Percentiles rank a stretch among this genome's conserved stretches.
phyloP scores from a whole-genome alignment of 176 grass and related monocot genomes.

The Hordeum marinum region DNA sequence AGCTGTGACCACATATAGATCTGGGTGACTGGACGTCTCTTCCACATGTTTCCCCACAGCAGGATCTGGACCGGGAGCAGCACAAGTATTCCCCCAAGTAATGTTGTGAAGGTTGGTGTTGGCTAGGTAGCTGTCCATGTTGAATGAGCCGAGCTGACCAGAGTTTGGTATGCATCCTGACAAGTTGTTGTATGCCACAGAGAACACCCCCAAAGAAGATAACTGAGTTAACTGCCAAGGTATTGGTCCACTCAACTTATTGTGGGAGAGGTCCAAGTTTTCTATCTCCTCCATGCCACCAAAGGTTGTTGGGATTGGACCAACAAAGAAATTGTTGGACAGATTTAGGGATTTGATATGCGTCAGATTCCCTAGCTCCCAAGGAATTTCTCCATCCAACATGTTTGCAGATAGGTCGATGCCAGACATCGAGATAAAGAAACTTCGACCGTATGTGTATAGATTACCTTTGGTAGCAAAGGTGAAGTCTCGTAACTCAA shows the following conservation, averaged over 20 bases:
- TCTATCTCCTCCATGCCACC: not conserved
- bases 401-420: not conserved
- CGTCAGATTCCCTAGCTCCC: not conserved
- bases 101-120: not conserved
- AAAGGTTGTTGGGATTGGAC: not conserved
- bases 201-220: not conserved
- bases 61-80: not conserved
- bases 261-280: not conserved
- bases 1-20: not conserved
- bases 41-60: too few species aligned
- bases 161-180: constrained; percentile 6
- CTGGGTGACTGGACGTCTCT: not conserved
- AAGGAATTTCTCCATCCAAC: not conserved
- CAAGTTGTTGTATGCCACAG: constrained; percentile 29
- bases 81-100: not conserved
- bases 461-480: constrained; percentile 10
- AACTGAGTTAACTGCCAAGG: not conserved
- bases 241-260: not conserved
- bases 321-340: not conserved
- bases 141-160: not conserved
- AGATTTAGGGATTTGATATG: constrained; percentile 12
- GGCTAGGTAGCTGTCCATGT: not conserved
- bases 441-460: not conserved
- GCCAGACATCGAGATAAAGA: not conserved
- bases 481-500: not conserved